These are phyloP conservation scores for Penicillium capsulatum DNA, from an alignment of 2,329 filamentous ascomycete species.

Conservation along the genomic window DNA sequence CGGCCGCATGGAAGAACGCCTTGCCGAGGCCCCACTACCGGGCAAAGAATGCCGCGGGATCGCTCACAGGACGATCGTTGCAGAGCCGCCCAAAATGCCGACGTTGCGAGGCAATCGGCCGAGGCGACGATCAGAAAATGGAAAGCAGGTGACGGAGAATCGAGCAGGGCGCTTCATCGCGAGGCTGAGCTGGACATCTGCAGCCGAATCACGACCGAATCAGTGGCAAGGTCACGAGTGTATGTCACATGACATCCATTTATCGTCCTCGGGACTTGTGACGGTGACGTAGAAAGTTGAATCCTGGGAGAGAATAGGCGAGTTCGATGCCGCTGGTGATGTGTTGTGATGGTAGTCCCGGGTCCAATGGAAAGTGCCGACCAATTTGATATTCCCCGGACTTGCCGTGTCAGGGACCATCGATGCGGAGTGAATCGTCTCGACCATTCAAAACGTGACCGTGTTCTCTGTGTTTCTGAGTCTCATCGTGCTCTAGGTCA, in stretches of 20 bases:
- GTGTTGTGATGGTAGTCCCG: no score
- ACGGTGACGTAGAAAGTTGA: constrained; percentile 15
- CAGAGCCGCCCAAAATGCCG: constrained; percentile 11
- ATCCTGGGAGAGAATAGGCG: no score
- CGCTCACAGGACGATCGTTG: background rate
- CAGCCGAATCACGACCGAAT: no score
- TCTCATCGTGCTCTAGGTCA: no score
- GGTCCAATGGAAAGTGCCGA: constrained; percentile 8
- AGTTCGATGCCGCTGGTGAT: no score
- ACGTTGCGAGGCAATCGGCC: constrained; percentile 1
- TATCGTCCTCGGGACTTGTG: constrained; percentile 17
- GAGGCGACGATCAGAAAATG: constrained; percentile 14
- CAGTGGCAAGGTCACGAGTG: constrained; percentile 19
- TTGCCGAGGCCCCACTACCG: constrained; percentile 3
- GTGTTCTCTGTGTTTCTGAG: no score
- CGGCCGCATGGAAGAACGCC: background rate
- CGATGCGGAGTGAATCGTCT: background rate
- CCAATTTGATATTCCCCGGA: constrained; percentile 8
- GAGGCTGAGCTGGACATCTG: no score
- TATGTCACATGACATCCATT: constrained; percentile 15
- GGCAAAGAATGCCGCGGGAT: constrained; percentile 2
- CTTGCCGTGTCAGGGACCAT: constrained; percentile 3
- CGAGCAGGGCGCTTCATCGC: background rate
- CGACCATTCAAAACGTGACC: no score
- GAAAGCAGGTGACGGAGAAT: constrained; percentile 6